These are phyloP conservation scores for Ogataea minuta DNA, from an alignment of 805 yeast genomes.

Conservation along the genomic window DNA sequence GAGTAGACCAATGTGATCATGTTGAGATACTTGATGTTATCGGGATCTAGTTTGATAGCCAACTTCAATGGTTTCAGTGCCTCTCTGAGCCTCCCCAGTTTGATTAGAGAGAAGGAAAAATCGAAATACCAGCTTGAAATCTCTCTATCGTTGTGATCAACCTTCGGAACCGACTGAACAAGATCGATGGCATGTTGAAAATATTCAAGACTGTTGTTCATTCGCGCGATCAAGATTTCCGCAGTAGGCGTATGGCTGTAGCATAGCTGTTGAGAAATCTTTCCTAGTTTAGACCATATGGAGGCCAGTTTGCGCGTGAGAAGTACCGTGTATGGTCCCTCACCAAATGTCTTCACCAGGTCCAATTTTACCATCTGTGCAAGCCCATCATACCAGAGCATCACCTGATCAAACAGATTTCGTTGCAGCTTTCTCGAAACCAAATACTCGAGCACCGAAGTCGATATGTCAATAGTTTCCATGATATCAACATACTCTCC, in stretches of 20 bases:
- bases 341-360: conserved; percentile 7
- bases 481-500: conserved; percentile 38
- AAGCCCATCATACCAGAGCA: conserved; percentile 20
- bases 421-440: conserved; percentile 9
- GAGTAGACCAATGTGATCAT: conserved; percentile 63
- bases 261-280: conserved; percentile 22
- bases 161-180: conserved; percentile 5
- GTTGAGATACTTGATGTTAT: conserved; percentile 63
- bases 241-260: conserved; percentile 12
- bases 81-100: conserved; percentile 40
- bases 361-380: conserved; percentile 8
- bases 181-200: conserved; percentile 15
- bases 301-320: conserved; percentile 23
- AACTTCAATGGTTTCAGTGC: conserved; percentile 48
- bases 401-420: conserved; percentile 17
- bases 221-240: conserved; percentile 12
- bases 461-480: conserved; percentile 26
- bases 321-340: conserved; percentile 22
- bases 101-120: conserved; percentile 50
- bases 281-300: conserved; percentile 26
- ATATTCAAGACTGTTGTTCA: conserved; percentile 7
- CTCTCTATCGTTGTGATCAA: conserved; percentile 11
- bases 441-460: conserved; percentile 17
- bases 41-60: conserved; percentile 48
- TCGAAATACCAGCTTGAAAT: conserved; percentile 36